Evolutionary conservation across 768 basidiomycete species (phyloP).

Genomic region (Tylopilus rubrobrunneus): DNA sequence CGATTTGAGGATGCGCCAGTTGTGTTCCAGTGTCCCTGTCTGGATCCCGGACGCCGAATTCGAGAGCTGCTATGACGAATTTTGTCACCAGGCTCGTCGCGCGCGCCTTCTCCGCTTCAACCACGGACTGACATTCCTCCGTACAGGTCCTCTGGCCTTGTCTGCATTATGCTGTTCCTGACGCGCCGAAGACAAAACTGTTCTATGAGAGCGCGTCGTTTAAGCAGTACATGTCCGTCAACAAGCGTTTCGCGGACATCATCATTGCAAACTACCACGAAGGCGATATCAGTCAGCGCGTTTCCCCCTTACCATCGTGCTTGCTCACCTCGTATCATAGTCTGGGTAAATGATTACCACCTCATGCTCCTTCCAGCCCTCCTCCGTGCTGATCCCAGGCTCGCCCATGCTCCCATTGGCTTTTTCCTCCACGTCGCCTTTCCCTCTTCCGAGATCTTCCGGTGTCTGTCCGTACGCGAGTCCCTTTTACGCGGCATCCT

Average conservation of each 20-base stretch:
- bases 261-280: slow-evolving; percentile 79
- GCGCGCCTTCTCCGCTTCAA: not conserved
- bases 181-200: slow-evolving; percentile 79
- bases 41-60: slow-evolving; percentile 85
- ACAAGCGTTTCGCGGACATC: slow-evolving; percentile 82
- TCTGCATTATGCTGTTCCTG: slow-evolving; percentile 81
- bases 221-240: slow-evolving; percentile 85
- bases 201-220: slow-evolving; percentile 80
- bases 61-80: slow-evolving; percentile 76
- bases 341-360: slow-evolving; percentile 95
- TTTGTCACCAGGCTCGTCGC: slow-evolving; percentile 69
- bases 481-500: slow-evolving; percentile 83
- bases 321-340: slow-evolving; percentile 23
- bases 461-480: slow-evolving; percentile 78
- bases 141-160: slow-evolving; percentile 76
- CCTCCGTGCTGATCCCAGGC: slow-evolving; percentile 58
- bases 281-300: slow-evolving; percentile 69
- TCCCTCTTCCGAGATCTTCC: slow-evolving; percentile 93
- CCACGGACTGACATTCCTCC: slow-evolving; percentile 13
- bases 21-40: slow-evolving; percentile 49
- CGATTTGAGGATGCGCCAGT: slow-evolving; percentile 44
- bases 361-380: slow-evolving; percentile 89
- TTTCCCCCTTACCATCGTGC: not conserved
- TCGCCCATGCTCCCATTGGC: slow-evolving; percentile 47
- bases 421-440: slow-evolving; percentile 99